Evolutionary conservation across 2,329 filamentous ascomycete genomes (phyloP), one percentile per base, ranked within the genome.

Genomic region (Elsinoe batatas): DNA sequence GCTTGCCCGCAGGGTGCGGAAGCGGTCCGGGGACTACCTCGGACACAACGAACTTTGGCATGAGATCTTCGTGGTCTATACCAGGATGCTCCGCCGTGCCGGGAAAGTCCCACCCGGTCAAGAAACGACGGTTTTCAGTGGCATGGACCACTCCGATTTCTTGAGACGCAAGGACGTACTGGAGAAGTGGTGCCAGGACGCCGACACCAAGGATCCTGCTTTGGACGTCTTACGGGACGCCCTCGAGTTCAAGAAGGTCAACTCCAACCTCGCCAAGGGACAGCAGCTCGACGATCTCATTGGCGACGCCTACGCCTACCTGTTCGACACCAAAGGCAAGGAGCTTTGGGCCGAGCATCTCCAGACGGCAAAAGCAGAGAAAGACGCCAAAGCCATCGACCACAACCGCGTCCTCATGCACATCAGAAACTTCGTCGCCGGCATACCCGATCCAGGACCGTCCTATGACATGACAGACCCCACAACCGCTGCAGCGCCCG

Each of bases 241-340:
- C 1, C 74, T 84, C 22, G 85, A 88, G 62, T 71, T 88, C 33
- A 87, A 87, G 65, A 85, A 83, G 67, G 79, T 96, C 43, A 98
- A 98, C 66, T 84, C 85, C 38, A 86, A 85, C 46, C 77, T 95
- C 6, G 93, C 94, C 80, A 96, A 95, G 69, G 80, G 85, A 0
- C 80, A 83, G 0, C 78, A 84, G 8, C 91, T 97, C 43, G 93
- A 98, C 64, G 93, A 98, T 65, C 78, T 97, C n/a, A 87, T 96
- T 61, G 87, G 85, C 18, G 93, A 98, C 69, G 84, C 87, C 49
- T 98, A 95, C 69, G 86, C 88, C 1, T 78, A 82, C 49, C 75
- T 95, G 13, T 93, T 88, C 66, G 76, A 79, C 15, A 80, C 84
- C 30, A 73, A 90, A 49, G 82, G 82, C 1, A 79, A 79, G 40